A percentile compares a stretch with the other conserved stretches of the same genome.
Evolutionary conservation across 176 grass and related monocot genomes (phyloP).

Genomic region (Zoysia japonica): DNA sequence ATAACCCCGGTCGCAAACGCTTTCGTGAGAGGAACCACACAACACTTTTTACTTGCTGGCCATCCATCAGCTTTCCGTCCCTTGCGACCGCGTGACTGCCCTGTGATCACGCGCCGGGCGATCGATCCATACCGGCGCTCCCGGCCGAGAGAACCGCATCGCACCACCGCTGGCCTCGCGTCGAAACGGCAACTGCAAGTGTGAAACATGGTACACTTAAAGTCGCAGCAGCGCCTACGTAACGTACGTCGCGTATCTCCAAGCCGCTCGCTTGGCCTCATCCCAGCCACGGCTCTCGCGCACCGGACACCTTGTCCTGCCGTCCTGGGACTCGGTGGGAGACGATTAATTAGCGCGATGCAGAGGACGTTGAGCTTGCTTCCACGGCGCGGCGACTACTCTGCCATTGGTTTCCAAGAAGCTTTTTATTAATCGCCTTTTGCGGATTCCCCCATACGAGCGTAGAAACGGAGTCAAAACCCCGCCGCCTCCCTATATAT

Average conservation of each 20-base stretch:
- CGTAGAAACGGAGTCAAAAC: constrained; percentile 44
- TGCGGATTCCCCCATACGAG: constrained; percentile 15
- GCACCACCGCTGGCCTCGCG: not conserved
- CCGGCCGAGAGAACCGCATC: not conserved
- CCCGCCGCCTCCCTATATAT: constrained; percentile 50
- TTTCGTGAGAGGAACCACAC: not conserved
- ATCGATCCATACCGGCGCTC: not conserved
- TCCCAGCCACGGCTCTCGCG: constrained; percentile 36
- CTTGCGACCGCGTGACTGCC: not conserved
- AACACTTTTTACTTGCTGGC: not conserved
- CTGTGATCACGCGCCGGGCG: too few relatives aligned
- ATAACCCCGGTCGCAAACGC: not conserved
- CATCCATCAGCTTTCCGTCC: not conserved
- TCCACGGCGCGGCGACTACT: not conserved
- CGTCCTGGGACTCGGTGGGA: not conserved
- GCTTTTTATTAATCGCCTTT: constrained; percentile 45
- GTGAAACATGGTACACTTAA: not conserved
- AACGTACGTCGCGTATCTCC: constrained; percentile 68
- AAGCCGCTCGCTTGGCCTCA: constrained; percentile 65
- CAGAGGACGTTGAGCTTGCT: not conserved
- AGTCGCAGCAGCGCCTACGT: not conserved
- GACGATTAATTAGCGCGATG: constrained; percentile 25
- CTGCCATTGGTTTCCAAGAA: constrained; percentile 39
- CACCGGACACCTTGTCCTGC: constrained; percentile 37
- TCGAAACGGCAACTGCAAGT: constrained; percentile 13